Evolutionary conservation across 345 rosid species (phyloP).

Genomic region (Syzygium grande): DNA sequence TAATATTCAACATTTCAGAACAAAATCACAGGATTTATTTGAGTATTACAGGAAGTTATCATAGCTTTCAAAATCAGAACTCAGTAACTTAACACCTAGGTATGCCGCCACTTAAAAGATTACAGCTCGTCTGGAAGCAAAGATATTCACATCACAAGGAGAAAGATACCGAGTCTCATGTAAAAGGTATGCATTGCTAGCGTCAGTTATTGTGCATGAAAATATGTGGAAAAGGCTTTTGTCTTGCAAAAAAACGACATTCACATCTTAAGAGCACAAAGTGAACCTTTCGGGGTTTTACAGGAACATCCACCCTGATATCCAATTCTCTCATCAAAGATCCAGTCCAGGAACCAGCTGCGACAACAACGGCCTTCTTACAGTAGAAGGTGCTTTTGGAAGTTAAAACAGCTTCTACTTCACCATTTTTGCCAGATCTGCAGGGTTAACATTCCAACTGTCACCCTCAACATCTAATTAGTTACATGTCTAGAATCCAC

Average conservation of each 20-base stretch:
- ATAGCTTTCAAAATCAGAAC: neutral
- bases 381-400: conserved; percentile 44
- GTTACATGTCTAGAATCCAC: neutral
- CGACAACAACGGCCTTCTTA: conserved; percentile 65
- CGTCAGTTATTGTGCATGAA: neutral
- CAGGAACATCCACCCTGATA: conserved; percentile 40
- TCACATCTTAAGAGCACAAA: neutral
- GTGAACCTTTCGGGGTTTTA: conserved; percentile 83
- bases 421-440: conserved; percentile 42
- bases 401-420: conserved; percentile 60
- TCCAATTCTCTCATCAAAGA: conserved; percentile 49
- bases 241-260: neutral
- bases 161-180: neutral
- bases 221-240: neutral
- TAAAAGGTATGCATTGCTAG: neutral
- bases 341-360: conserved; percentile 93
- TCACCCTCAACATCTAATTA: neutral
- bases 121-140: neutral
- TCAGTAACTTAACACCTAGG: neutral
- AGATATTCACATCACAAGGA: neutral
- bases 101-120: neutral
- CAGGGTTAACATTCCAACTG: neutral
- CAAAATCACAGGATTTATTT: neutral
- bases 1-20: neutral
- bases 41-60: neutral